Evolutionary conservation across 345 rosid species (phyloP).

Genomic region (Bretschneidera sinensis): DNA sequence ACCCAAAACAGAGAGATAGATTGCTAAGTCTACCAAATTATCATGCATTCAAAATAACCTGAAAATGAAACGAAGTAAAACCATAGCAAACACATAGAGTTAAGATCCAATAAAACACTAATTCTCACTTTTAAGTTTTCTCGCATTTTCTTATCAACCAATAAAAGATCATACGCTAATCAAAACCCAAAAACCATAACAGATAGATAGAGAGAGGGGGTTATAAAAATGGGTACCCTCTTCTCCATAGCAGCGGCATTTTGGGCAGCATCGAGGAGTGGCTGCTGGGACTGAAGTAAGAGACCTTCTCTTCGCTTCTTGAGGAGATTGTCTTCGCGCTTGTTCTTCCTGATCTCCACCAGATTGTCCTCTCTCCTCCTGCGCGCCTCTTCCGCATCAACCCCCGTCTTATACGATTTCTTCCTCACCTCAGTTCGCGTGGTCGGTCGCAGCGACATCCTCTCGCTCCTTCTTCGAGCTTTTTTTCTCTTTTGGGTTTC

Average conservation of each 20-base stretch:
- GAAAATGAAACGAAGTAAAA: background rate
- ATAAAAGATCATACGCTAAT: constrained; percentile 19
- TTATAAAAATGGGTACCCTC: constrained; percentile 33
- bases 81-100: background rate
- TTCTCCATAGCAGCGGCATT: constrained; percentile 58
- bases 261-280: constrained; percentile 37
- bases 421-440: constrained; percentile 60
- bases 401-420: constrained; percentile 68
- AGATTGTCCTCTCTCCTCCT: constrained; percentile 72
- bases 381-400: constrained; percentile 74
- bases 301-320: constrained; percentile 76
- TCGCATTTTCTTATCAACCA: background rate
- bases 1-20: background rate
- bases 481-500: too few relatives aligned
- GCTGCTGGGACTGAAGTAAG: constrained; percentile 44
- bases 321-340: constrained; percentile 64
- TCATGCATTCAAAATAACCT: background rate
- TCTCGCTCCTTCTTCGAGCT: background rate
- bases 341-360: constrained; percentile 75
- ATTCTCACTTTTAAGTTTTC: background rate
- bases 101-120: background rate
- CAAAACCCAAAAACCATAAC: background rate
- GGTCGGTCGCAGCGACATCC: constrained; percentile 61
- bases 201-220: too few relatives aligned
- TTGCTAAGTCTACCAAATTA: background rate